Evolutionary conservation across 345 rosid species (phyloP).

Genomic region (Ceriops decandra): DNA sequence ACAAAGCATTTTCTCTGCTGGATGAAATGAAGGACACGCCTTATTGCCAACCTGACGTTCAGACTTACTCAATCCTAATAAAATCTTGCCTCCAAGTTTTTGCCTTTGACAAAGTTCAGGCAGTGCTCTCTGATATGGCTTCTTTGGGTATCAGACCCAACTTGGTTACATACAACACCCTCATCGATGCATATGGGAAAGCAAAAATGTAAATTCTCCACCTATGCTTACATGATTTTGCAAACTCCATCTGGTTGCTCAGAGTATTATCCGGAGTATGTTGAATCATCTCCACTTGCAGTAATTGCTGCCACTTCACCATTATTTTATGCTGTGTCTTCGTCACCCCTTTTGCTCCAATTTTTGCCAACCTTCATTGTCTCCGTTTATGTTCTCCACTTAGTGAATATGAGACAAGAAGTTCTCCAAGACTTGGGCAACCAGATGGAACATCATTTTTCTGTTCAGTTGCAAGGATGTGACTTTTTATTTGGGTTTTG

Average conservation of each 20-base stretch:
- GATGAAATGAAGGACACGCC: slow-evolving; percentile 70
- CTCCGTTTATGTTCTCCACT: not conserved
- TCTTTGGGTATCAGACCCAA: slow-evolving; percentile 64
- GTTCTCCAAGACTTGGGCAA: slow-evolving; percentile 14
- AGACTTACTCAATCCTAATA: slow-evolving; percentile 85
- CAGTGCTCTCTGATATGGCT: slow-evolving; percentile 71
- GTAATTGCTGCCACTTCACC: not conserved
- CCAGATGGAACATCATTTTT: slow-evolving; percentile 23
- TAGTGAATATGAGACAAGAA: not conserved
- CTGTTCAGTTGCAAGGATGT: slow-evolving; percentile 10
- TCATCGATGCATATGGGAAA: slow-evolving; percentile 83
- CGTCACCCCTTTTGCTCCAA: not conserved
- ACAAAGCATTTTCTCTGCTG: slow-evolving; percentile 57
- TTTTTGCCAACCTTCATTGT: not conserved
- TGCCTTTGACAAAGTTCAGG: slow-evolving; percentile 55
- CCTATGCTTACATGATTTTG: slow-evolving; percentile 7
- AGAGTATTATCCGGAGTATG: slow-evolving; percentile 8
- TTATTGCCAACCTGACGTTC: slow-evolving; percentile 76
- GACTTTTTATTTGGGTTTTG: slow-evolving; percentile 28
- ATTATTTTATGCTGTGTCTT: not conserved
- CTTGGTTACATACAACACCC: slow-evolving; percentile 74
- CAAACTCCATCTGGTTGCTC: slow-evolving; percentile 17
- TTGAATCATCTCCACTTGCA: not conserved
- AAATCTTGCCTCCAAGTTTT: slow-evolving; percentile 82
- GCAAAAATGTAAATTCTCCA: slow-evolving; percentile 55